Evolutionary conservation across 2,329 filamentous ascomycete genomes (phyloP), one percentile per base, ranked within the genome.

Genomic region (Clonostachys rosea): DNA sequence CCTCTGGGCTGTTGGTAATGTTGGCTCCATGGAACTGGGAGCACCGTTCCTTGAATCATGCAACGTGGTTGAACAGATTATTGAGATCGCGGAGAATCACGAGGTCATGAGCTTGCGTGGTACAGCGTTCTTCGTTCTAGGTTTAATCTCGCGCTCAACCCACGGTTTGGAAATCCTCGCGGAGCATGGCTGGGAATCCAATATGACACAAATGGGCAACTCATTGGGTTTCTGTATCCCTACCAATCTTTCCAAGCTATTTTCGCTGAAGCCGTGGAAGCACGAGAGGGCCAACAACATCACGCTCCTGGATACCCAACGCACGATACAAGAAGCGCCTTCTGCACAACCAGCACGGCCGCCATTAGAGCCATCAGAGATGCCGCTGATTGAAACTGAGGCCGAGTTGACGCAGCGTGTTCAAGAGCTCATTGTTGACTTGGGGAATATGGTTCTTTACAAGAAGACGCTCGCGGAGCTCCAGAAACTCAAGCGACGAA

Each of bases 21-120:
- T 99, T 36, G 94, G 94, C 0, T 96, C 91, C 1, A 97, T 99
- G 91, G 92, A 97, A 58, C 82, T 96, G 2, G 94, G 94, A 2
- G 92, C 92, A 2, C 91, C 91, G 0, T 99, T 99, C 63, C 75
- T 99, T 5, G 94, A 96, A 66, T 85, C 87, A 47, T 89, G 84
- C 36, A 89, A 96, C 54, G 90, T 97, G 36, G 90, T 97, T 16
- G 82, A 86, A 59, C 82, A 86, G 52, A 92, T 99, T 52, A 83
- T 97, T 42, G 78, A 83, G 52, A 96, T 99, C 61, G 94, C 94
- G 1, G 89, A 96, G 63, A 74, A 76, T 30, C 91, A 94, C 40
- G 84, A 91, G 55, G 88, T 99, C 44, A 86, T 99, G 83, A 95
- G 90, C 49, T 76, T 99, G 57, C 81, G 95, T 41, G 94, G 95